Percentiles rank a stretch among this genome's conserved stretches.
Evolutionary conservation across 441 rosid genomes (phyloP).

Genomic region (Gossypium davidsonii): DNA sequence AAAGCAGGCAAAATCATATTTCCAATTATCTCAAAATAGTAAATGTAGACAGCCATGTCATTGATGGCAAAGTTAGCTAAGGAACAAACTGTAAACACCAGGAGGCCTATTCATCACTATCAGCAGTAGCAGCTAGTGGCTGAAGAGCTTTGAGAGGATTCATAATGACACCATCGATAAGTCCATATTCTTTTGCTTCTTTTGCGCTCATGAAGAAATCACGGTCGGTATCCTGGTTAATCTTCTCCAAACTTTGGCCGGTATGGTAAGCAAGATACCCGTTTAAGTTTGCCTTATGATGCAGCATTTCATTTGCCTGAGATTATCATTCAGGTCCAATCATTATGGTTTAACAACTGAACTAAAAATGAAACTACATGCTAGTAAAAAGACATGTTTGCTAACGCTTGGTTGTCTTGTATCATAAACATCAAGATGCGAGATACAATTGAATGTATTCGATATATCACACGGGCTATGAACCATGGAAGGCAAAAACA

Average conservation of each 20-base stretch:
- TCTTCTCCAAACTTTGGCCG: conserved; percentile 82
- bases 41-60: conserved; percentile 7
- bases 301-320: conserved; percentile 94
- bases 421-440: conserved; percentile 1
- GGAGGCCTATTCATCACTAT: conserved; percentile 24
- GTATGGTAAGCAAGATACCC: conserved; percentile 93
- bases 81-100: background rate
- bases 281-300: conserved; percentile 88
- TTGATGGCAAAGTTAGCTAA: conserved; percentile 8
- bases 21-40: conserved; percentile 15
- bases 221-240: conserved; percentile 82
- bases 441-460: background rate
- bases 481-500: background rate
- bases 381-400: background rate
- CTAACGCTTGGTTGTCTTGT: background rate
- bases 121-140: conserved; percentile 54
- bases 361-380: background rate
- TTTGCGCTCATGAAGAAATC: conserved; percentile 98
- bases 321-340: conserved; percentile 3
- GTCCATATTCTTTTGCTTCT: conserved; percentile 88
- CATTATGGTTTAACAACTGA: background rate
- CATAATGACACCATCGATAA: conserved; percentile 77
- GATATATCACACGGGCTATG: background rate
- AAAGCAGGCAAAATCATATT: conserved; percentile 6
- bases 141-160: conserved; percentile 85